Conservation (phyloP, 768 basidiomycete genomes). For the Psilocybe cubensis region DNA sequence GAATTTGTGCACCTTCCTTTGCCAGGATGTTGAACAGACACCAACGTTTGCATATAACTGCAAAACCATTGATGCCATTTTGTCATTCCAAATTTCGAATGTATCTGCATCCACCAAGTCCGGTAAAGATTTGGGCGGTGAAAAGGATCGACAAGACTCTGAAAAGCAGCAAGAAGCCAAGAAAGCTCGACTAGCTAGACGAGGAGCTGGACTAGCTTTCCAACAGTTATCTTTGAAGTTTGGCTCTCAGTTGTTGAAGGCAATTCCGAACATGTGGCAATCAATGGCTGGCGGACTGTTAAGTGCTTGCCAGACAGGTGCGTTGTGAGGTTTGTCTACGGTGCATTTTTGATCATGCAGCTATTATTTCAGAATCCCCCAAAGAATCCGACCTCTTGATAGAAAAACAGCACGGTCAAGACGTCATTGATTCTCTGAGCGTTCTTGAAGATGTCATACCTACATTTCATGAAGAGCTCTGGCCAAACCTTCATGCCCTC, state of each 20-base stretch:
- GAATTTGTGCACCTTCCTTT: constrained; percentile 96
- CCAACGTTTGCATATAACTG: constrained; percentile 82
- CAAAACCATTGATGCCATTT: constrained; percentile 68
- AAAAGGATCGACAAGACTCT: constrained; percentile 41
- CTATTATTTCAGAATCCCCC: constrained; percentile 51
- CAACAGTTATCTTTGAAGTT: constrained; percentile 77
- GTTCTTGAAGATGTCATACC: constrained; percentile 84
- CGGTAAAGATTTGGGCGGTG: constrained; percentile 31
- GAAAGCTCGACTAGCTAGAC: constrained; percentile 72
- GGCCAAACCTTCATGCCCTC: constrained; percentile 67
- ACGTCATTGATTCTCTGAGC: constrained; percentile 91
- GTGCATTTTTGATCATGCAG: neutral
- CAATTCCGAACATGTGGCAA: constrained; percentile 95
- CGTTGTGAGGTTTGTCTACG: constrained; percentile 19
- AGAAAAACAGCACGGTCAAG: constrained; percentile 79
- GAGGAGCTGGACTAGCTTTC: constrained; percentile 88
- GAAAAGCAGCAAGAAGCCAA: constrained; percentile 56
- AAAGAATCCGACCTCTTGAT: constrained; percentile 66
- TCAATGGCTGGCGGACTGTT: constrained; percentile 84
- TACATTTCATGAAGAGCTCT: constrained; percentile 70
- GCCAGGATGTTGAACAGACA: constrained; percentile 87
- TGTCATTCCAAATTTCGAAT: constrained; percentile 65
- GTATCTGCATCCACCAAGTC: constrained; percentile 24
- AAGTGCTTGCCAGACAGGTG: constrained; percentile 70
- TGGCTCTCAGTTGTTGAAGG: constrained; percentile 68